Conservation (phyloP, 805 yeast species). For the Candida quercuum region DNA sequence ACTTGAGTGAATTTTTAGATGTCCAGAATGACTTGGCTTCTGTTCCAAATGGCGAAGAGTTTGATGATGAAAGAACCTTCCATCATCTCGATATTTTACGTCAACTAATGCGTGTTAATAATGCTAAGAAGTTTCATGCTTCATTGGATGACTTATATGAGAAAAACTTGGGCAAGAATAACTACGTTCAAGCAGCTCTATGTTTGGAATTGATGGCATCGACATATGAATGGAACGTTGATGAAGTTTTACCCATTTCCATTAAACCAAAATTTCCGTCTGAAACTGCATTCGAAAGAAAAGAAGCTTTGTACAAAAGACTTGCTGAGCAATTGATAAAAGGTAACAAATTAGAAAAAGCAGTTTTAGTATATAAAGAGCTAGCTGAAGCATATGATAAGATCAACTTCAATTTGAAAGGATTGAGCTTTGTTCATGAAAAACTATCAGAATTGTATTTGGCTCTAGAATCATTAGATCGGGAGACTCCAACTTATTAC, state of each 20-base stretch:
- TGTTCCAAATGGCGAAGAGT: constrained; percentile 78
- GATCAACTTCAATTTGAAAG: constrained; percentile 68
- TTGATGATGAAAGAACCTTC: constrained; percentile 82
- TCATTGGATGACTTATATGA: constrained; percentile 72
- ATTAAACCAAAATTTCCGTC: constrained; percentile 69
- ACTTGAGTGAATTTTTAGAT: constrained; percentile 55
- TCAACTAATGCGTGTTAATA: constrained; percentile 68
- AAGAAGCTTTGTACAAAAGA: constrained; percentile 62
- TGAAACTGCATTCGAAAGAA: constrained; percentile 76
- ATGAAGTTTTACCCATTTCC: constrained; percentile 47
- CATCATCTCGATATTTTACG: constrained; percentile 71
- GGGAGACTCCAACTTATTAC: constrained; percentile 73
- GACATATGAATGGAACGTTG: constrained; percentile 70
- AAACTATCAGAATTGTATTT: constrained; percentile 64
- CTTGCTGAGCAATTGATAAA: constrained; percentile 64
- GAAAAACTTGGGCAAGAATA: constrained; percentile 51
- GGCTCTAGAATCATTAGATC: constrained; percentile 61
- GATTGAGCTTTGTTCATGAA: constrained; percentile 66
- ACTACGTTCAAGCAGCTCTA: constrained; percentile 78
- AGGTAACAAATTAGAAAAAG: constrained; percentile 75
- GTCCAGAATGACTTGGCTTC: constrained; percentile 61
- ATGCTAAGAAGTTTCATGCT: constrained; percentile 76
- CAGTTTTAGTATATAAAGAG: constrained; percentile 73
- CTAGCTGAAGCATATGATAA: constrained; percentile 69
- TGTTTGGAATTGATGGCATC: constrained; percentile 73